Base-by-base conservation (phyloP, 805 yeast genomes). In the Spathaspora girioi region DNA sequence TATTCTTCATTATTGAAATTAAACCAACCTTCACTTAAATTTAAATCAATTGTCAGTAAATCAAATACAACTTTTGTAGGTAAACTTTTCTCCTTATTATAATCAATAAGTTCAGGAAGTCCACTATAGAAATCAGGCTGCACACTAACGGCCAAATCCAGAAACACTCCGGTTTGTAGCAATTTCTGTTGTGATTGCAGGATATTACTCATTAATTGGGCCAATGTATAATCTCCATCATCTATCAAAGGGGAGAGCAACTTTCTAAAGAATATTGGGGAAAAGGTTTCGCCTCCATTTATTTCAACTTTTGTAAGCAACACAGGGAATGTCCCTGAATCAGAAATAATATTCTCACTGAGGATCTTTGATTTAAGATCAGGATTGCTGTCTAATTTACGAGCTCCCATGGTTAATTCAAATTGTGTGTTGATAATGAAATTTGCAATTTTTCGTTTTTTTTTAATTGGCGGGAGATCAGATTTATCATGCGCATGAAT, bases 41-140 rank as follows among this genome's bases (percentile, higher is more conserved):
- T 73, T 58, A 67, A 52, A 53, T 63, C 55, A 81, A 67, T 55
- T 4, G 80, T 66, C 8, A 63, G 63, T 41, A 81, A 62, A 47
- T 69, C 69, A 54, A 79, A 65, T 12, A 63, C 64, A 10, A 81
- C 78, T 54, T 73, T 73, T 31, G 83, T 73, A 17, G 81, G 75
- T 19, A 80, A 62, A 14, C 77, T 69, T 46, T 64, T 68, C 56
- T 66, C 79, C 51, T 55, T 63, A 66, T 63, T 71, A 62, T 64
- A 73, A 45, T 53, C 62, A 41, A 60, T 54, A 23, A 54, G 47
- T 15, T 52, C 49, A 19, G 76, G 73, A 1, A 59, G 46, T 38
- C 50, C 44, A 38, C 64, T 58, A 40, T 55, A 55, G 53, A 71
- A 78, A 50, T 77, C 73, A 32, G 73, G 62, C 43, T 75, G 78